Conservation (phyloP, 1,284 basidiomycete species). For the Vanrija sp. region DNA sequence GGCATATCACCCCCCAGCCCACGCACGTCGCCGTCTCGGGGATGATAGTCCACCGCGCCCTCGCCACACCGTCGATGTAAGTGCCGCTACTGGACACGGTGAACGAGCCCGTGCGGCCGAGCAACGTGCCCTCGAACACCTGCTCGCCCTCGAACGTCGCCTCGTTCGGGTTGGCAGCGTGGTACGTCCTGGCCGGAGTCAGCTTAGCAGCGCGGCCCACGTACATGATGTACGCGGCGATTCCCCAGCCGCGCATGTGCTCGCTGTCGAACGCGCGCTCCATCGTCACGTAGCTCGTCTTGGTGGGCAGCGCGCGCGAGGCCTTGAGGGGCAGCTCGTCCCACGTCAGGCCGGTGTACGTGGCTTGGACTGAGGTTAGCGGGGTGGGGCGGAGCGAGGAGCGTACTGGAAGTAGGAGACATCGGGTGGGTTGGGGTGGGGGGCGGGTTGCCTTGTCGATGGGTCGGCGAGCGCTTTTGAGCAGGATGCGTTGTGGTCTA, state of each 20-base stretch:
- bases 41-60: too few species aligned
- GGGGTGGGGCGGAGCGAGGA: too few species aligned
- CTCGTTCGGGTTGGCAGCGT: too few species aligned
- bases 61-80: too few species aligned
- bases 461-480: too few species aligned
- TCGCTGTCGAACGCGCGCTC: background rate
- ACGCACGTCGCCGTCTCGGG: too few species aligned
- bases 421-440: too few species aligned
- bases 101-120: conserved; percentile 2
- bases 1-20: too few species aligned
- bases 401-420: too few species aligned
- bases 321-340: background rate
- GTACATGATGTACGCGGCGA: background rate
- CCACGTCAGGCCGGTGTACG: background rate
- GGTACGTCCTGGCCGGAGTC: background rate
- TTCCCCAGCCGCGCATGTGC: background rate
- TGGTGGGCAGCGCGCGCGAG: background rate
- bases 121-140: background rate
- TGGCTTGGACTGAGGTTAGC: background rate
- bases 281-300: background rate
- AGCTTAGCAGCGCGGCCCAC: background rate
- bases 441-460: too few species aligned
- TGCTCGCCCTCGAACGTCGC: background rate
- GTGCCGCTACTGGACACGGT: background rate
- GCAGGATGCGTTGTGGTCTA: too few species aligned